These are phyloP conservation scores for Monosporascus sp. DNA, from an alignment of 2,329 filamentous ascomycete species.

Conservation along the genomic window DNA sequence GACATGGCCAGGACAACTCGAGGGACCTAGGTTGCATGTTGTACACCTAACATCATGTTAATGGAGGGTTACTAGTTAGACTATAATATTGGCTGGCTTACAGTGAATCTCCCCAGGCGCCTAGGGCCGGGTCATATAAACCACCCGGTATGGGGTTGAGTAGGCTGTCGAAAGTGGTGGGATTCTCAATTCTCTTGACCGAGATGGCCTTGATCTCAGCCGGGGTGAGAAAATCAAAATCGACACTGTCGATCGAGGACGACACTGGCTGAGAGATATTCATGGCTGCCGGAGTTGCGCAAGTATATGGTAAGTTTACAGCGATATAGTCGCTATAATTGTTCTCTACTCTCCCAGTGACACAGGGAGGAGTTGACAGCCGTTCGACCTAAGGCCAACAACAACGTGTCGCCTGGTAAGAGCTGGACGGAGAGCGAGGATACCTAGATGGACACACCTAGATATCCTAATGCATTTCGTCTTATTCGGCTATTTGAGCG, in stretches of 20 bases:
- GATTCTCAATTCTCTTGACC: slow-evolving; percentile 89
- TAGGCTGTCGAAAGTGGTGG: slow-evolving; percentile 88
- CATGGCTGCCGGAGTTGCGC: slow-evolving; percentile 37
- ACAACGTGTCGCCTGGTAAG: neutral
- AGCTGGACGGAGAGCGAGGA: neutral
- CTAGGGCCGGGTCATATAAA: slow-evolving; percentile 86
- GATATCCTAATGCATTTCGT: neutral
- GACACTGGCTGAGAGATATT: slow-evolving; percentile 76
- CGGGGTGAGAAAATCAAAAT: slow-evolving; percentile 79
- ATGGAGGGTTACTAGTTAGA: neutral
- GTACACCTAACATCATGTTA: slow-evolving; percentile 58
- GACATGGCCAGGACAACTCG: slow-evolving; percentile 83
- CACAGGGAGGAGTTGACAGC: neutral
- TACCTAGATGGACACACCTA: neutral
- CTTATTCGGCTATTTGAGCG: neutral
- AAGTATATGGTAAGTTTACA: neutral
- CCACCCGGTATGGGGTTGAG: slow-evolving; percentile 86
- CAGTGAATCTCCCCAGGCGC: slow-evolving; percentile 81
- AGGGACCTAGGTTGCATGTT: slow-evolving; percentile 81
- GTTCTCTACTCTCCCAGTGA: neutral
- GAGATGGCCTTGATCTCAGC: slow-evolving; percentile 84
- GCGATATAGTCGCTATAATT: slow-evolving; percentile 4
- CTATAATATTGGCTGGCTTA: slow-evolving; percentile 44
- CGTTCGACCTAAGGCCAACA: too few species aligned
- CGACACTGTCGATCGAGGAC: slow-evolving; percentile 78